Conservation (phyloP, 225 moss, liverwort and hornwort species). For the Marchantia polymorpha region DNA sequence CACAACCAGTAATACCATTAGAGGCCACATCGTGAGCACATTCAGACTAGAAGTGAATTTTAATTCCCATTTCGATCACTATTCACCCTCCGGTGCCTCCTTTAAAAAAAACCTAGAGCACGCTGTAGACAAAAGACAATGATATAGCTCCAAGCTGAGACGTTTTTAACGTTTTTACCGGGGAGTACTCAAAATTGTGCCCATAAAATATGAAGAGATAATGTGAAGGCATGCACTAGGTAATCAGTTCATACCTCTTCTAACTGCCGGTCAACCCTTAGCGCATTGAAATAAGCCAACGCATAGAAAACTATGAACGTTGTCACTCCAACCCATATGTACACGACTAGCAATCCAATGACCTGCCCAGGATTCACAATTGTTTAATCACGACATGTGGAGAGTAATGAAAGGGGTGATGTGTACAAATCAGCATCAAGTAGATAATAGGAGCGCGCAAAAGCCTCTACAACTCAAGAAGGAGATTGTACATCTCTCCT, state of each 20-base stretch:
- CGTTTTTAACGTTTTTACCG: background rate
- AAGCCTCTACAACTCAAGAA: background rate
- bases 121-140: background rate
- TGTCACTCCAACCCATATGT: constrained; percentile 42
- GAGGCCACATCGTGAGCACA: background rate
- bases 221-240: no score
- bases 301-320: constrained; percentile 43
- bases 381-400: background rate
- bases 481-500: background rate
- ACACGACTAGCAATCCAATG: constrained; percentile 38
- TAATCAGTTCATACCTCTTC: constrained; percentile 36
- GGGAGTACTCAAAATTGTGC: background rate
- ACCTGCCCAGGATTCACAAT: constrained; percentile 18
- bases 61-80: background rate
- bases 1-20: background rate
- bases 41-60: background rate
- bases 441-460: background rate
- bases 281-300: constrained; percentile 35
- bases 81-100: background rate
- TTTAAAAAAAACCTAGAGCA: background rate
- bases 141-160: background rate
- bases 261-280: constrained; percentile 42
- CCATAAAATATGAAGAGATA: background rate
- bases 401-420: background rate
- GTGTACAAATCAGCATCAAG: background rate